A percentile compares a stretch with the other conserved stretches of the same genome.
These are phyloP conservation scores for Rhinocladiella mackenziei DNA, from an alignment of 2,329 filamentous ascomycete species.

Conservation along the genomic window DNA sequence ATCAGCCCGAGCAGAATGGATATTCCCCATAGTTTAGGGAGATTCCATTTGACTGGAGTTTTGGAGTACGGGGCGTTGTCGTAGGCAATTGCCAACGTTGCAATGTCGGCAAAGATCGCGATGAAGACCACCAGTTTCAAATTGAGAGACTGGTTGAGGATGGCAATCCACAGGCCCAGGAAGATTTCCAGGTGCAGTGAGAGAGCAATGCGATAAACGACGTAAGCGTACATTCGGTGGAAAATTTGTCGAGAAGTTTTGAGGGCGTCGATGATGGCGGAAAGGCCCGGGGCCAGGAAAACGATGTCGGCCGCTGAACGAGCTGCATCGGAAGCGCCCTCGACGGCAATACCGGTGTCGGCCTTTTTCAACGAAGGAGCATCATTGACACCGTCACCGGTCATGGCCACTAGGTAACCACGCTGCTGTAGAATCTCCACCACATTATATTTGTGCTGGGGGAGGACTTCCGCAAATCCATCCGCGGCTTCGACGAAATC, in stretches of 20 bases:
- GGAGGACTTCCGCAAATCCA: conserved; percentile 92
- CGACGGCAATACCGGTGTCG: conserved; percentile 93
- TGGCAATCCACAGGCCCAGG: conserved; percentile 86
- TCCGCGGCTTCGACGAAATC: conserved; percentile 94
- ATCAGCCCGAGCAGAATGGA: conserved; percentile 77
- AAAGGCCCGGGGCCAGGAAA: conserved; percentile 85
- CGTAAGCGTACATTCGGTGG: conserved; percentile 95
- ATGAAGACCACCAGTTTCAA: conserved; percentile 88
- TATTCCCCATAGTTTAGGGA: conserved; percentile 91
- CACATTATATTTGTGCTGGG: conserved; percentile 92
- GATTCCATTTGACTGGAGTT: conserved; percentile 89
- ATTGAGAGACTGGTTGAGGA: conserved; percentile 78
- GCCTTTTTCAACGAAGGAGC: conserved; percentile 89
- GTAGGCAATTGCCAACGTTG: conserved; percentile 87
- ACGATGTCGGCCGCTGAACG: conserved; percentile 90
- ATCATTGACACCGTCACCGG: conserved; percentile 92
- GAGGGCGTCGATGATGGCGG: conserved; percentile 85
- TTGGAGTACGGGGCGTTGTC: conserved; percentile 86
- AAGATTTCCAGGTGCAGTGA: conserved; percentile 90
- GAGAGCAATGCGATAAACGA: conserved; percentile 89
- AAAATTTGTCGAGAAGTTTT: conserved; percentile 94
- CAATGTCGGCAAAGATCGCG: conserved; percentile 90
- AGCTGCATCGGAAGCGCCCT: conserved; percentile 86
- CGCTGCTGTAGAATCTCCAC: conserved; percentile 91
- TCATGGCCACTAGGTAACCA: conserved; percentile 93